phyloP scores from a whole-genome alignment of 768 basidiomycete genomes.

The Coprinellus aureogranulatus region DNA sequence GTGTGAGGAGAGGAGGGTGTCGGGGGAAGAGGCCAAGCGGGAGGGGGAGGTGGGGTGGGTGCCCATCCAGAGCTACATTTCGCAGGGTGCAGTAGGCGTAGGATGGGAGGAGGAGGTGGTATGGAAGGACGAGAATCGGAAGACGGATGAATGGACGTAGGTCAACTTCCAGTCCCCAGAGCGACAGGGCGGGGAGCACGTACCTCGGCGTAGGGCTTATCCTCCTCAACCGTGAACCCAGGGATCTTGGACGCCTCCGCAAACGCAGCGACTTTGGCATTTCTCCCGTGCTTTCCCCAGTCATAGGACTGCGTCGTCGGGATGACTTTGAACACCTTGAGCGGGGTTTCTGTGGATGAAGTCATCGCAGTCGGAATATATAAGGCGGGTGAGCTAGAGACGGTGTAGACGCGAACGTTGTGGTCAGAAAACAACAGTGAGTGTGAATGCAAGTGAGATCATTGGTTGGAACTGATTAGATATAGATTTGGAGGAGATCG shows the following conservation, averaged over 20 bases:
- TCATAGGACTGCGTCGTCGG: slow-evolving; percentile 90
- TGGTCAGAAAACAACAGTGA: no score
- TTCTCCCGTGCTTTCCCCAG: slow-evolving; percentile 85
- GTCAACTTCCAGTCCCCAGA: slow-evolving; percentile 12
- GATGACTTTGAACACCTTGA: slow-evolving; percentile 69
- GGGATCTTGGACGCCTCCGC: slow-evolving; percentile 60
- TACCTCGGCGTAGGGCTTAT: slow-evolving; percentile 91
- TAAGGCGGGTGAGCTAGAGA: no score
- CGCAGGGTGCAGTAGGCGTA: no score
- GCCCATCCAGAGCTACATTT: slow-evolving; percentile 82
- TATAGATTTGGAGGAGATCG: no score
- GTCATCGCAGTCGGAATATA: background rate
- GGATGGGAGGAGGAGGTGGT: no score
- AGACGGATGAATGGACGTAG: no score
- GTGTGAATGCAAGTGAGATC: no score
- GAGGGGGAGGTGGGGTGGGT: slow-evolving; percentile 77
- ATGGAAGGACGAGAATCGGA: no score
- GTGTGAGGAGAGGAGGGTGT: slow-evolving; percentile 51
- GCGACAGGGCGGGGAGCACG: slow-evolving; percentile 19
- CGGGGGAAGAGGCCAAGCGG: slow-evolving; percentile 30
- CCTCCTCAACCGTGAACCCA: slow-evolving; percentile 66
- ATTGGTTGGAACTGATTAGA: background rate
- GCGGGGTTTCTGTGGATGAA: background rate
- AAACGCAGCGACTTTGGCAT: slow-evolving; percentile 86
- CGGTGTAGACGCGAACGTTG: no score